A percentile compares a stretch with the other conserved stretches of the same genome.
phyloP scores from a whole-genome alignment of 2,329 filamentous ascomycete genomes.

The Ascochyta rabiei region DNA sequence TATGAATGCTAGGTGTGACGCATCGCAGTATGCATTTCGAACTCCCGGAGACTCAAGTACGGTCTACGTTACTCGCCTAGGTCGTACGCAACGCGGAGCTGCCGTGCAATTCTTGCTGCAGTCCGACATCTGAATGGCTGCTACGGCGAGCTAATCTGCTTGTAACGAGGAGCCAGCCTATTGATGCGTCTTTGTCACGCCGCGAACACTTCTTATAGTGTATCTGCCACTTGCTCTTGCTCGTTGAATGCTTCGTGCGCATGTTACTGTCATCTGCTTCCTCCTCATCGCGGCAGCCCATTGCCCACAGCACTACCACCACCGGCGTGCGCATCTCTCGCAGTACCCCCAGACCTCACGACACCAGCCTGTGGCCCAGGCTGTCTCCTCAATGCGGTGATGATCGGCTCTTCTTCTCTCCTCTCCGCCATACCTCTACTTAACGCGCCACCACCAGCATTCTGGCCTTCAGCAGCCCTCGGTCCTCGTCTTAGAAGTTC shows the following conservation, averaged over 20 bases:
- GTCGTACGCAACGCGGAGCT: not conserved
- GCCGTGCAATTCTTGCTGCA: not conserved
- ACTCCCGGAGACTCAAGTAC: too few species aligned
- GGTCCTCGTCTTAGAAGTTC: slow-evolving; percentile 72
- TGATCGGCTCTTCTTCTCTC: slow-evolving; percentile 35
- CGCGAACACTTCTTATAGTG: not conserved
- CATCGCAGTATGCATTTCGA: too few species aligned
- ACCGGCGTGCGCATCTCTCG: slow-evolving; percentile 13
- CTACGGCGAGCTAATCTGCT: not conserved
- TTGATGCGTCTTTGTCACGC: not conserved
- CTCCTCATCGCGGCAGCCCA: slow-evolving; percentile 42
- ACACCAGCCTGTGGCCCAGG: slow-evolving; percentile 30
- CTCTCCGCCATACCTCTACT: slow-evolving; percentile 10
- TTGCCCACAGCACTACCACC: slow-evolving; percentile 35
- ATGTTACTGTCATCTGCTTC: not conserved
- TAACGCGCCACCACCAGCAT: slow-evolving; percentile 11
- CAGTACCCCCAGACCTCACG: slow-evolving; percentile 14
- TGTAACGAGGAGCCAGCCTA: not conserved
- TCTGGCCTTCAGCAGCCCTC: slow-evolving; percentile 12
- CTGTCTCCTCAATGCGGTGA: slow-evolving; percentile 40
- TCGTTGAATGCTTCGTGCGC: not conserved
- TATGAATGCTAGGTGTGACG: too few species aligned
- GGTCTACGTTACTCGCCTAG: too few species aligned
- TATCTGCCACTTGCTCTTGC: not conserved
- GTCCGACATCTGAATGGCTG: not conserved